Base-by-base conservation (phyloP, 1,284 basidiomycete species). In the Exobasidium cylindrosporum region DNA sequence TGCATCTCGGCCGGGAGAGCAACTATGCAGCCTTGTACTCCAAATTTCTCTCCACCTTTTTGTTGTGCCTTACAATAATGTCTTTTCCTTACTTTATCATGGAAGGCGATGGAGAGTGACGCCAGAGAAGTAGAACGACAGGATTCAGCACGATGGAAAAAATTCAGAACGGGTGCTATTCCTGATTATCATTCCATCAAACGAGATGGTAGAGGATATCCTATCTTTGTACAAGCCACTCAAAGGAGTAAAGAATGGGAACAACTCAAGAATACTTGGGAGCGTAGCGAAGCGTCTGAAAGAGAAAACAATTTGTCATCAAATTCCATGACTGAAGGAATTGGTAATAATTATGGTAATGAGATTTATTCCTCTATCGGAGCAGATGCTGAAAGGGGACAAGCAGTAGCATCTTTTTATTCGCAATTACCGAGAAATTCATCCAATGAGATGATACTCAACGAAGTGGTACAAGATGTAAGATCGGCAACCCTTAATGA, bases 1-100 rank as follows among this genome's bases (percentile, higher is more conserved):
- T 50, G 47, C 47, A 26, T 24, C 47, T 50, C 47, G 24, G 29
- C 47, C 47, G 24, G 47, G 24, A 7, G 47, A 7, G 29, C 47
- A 10, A 10, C 7, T 7, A 50, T 7, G 21, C 10, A 21, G 47
- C 23, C 47, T 26, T n/a, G n/a, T n/a, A n/a, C n/a, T n/a, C n/a
- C n/a, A n/a, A n/a, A n/a, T n/a, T n/a, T n/a, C n/a, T n/a, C n/a
- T n/a, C n/a, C n/a, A n/a, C n/a, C n/a, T n/a, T n/a, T n/a, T n/a
- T n/a, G n/a, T n/a, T n/a, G n/a, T n/a, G n/a, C n/a, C n/a, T n/a
- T n/a, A n/a, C n/a, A n/a, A n/a, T n/a, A n/a, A n/a, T n/a, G n/a
- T n/a, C n/a, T n/a, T n/a, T n/a, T n/a, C n/a, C n/a, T n/a, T n/a
- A 40, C 35, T 17, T 40, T 7, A 17, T 17, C 10, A 40, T 40